Evolutionary conservation across 1,284 basidiomycete genomes (phyloP), one percentile per base, ranked within the genome.

Genomic region (Leccinum angustisporum): DNA sequence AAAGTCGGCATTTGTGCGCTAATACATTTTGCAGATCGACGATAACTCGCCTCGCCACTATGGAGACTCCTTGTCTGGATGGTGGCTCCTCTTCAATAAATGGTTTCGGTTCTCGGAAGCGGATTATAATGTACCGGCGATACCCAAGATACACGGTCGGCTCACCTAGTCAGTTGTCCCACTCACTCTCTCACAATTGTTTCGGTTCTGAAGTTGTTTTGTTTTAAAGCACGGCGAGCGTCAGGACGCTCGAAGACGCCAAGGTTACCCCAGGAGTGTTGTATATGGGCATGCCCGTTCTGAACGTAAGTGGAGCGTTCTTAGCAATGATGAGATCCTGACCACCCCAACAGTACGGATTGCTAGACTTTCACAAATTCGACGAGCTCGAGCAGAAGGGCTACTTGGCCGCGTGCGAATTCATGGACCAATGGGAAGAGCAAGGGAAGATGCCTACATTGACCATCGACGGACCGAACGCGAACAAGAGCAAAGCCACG

Each of bases 211-310:
- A 51, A 38, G n/a, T 57, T 61, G 52, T 52, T 61, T 38, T 53
- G 57, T 34, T 38, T 50, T 1, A 2, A 58, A 97, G 95, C 77
- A 97, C 98, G 1, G 97, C 97, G 63, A 96, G 94, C 65, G 95
- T 98, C 38, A 93, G 91, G 73, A 97, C 93, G 11, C 81, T 99
- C 9, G 95, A 98, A 75, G 95, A 97, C 66, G 96, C 95, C 27
- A 99, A 99, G 76, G 84, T 85, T 3, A 85, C 91, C 5, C 90
- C 91, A 5, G 91, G 91, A 1, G 96, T 94, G 72, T 78, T 98
- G 54, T 99, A 99, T 74, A 90, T 98, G 77, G 86, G 88, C 61
- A 94, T 99, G 92, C 97, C 97, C 0, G 95, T 98, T 18, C 91
- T 95, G 70, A 88, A 90, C 78, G 91, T 88, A 67, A 63, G 80